phyloP scores from a whole-genome alignment of 208 protist genomes.

The Crithidia brevicula region DNA sequence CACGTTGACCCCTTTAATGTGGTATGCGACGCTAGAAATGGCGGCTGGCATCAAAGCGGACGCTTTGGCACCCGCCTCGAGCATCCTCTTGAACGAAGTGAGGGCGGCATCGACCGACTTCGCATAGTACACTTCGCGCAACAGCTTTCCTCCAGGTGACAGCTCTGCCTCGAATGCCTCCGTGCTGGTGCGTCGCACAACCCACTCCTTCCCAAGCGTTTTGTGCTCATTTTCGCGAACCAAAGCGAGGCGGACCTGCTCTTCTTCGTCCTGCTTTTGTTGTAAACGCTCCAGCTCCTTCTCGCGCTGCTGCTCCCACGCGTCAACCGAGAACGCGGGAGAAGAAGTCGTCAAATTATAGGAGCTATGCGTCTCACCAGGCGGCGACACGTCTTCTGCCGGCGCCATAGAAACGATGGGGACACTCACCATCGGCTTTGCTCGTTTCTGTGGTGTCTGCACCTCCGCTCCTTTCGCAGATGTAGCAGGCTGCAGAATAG shows the following conservation, averaged over 20 bases:
- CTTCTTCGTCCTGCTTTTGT: slow-evolving; percentile 58
- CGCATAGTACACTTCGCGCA: slow-evolving; percentile 35
- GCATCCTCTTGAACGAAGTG: slow-evolving; percentile 28
- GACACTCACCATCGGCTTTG: slow-evolving; percentile 26
- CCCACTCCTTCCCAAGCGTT: slow-evolving; percentile 74
- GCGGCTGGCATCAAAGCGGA: slow-evolving; percentile 27
- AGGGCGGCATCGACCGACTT: slow-evolving; percentile 18
- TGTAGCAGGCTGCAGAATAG: slow-evolving; percentile 9
- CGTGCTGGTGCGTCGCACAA: slow-evolving; percentile 21
- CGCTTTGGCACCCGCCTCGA: slow-evolving; percentile 20
- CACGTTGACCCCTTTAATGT: slow-evolving; percentile 12
- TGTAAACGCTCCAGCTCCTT: slow-evolving; percentile 74
- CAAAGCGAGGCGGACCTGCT: slow-evolving; percentile 44
- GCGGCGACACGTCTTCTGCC: neutral
- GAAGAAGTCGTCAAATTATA: neutral
- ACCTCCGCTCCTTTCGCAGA: neutral
- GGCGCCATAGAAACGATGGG: slow-evolving; percentile 34
- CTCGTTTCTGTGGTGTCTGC: neutral
- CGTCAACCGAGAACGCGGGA: slow-evolving; percentile 65
- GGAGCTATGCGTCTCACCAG: neutral
- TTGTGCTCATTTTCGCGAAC: slow-evolving; percentile 65
- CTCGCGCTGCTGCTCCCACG: slow-evolving; percentile 87
- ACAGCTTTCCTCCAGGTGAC: slow-evolving; percentile 23
- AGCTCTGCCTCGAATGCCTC: slow-evolving; percentile 15
- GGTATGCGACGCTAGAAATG: slow-evolving; percentile 23